Conservation (phyloP, 768 basidiomycete genomes). For the Mrakia gelida region DNA sequence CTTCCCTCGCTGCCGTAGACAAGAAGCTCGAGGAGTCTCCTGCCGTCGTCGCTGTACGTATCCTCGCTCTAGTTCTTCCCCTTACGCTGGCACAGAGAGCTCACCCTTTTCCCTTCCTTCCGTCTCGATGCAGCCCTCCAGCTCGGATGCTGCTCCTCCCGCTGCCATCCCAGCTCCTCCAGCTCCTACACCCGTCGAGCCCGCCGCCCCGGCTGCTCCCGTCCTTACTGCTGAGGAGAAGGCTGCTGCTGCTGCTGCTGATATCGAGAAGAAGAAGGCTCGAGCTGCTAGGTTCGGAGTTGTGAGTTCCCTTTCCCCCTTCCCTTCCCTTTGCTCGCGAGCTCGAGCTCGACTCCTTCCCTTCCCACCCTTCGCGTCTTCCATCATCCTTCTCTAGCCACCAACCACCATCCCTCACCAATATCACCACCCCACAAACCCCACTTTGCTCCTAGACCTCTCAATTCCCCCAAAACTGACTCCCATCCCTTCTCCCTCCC, state of each 20-base stretch:
- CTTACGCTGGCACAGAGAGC: neutral
- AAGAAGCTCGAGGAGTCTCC: slow-evolving; percentile 8
- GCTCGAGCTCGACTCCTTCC: neutral
- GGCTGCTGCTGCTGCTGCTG: neutral
- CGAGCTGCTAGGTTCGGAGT: slow-evolving; percentile 30
- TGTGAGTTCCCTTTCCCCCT: slow-evolving; percentile 7
- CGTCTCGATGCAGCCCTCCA: neutral
- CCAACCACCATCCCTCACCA: too few relatives aligned
- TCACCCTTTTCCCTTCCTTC: neutral
- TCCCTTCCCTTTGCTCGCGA: neutral
- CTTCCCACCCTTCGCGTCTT: neutral
- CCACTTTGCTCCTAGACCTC: neutral
- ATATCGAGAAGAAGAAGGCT: slow-evolving; percentile 28
- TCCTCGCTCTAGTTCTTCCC: neutral
- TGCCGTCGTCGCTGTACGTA: neutral
- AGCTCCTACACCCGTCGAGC: slow-evolving; percentile 1
- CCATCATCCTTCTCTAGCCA: neutral
- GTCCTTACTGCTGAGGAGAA: neutral
- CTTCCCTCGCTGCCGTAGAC: slow-evolving; percentile 1
- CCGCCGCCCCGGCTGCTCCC: slow-evolving; percentile 4
- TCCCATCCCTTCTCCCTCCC: neutral
- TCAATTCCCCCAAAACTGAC: too few relatives aligned
- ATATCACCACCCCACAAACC: too few relatives aligned
- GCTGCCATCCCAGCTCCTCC: slow-evolving; percentile 11
- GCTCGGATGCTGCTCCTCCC: neutral